A percentile compares a stretch with the other conserved stretches of the same genome.
These are phyloP conservation scores for Phycomyces blakesleeanus DNA, from an alignment of 192 early-diverging fungal genomes.

Conservation along the genomic window DNA sequence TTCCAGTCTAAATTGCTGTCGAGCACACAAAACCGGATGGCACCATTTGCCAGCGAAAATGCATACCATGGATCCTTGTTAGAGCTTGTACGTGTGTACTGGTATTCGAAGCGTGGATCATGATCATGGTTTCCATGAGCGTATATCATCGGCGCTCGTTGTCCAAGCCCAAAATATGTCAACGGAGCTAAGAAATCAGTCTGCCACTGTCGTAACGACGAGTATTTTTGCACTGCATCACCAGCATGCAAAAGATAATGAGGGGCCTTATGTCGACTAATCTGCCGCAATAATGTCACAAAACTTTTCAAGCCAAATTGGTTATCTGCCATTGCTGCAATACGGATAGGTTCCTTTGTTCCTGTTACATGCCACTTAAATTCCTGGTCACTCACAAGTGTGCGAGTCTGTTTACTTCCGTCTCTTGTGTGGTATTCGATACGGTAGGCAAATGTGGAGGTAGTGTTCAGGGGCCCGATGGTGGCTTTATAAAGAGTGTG, in stretches of 20 bases:
- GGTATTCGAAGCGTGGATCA: conserved; percentile 48
- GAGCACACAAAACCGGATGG: conserved; percentile 61
- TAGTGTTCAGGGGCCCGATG: conserved; percentile 25
- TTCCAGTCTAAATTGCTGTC: conserved; percentile 62
- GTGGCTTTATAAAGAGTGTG: conserved; percentile 38
- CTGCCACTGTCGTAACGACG: conserved; percentile 64
- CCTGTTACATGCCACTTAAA: conserved; percentile 28
- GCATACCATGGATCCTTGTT: conserved; percentile 51
- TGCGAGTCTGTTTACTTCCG: conserved; percentile 26
- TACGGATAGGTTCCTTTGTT: conserved; percentile 34
- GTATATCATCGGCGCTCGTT: conserved; percentile 60
- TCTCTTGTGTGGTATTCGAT: conserved; percentile 18
- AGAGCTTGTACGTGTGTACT: conserved; percentile 43
- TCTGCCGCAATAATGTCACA: conserved; percentile 28
- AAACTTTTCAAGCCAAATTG: conserved; percentile 46
- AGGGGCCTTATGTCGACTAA: conserved; percentile 26
- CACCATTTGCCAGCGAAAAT: conserved; percentile 48
- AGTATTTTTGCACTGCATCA: conserved; percentile 60
- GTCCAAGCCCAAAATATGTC: conserved; percentile 49
- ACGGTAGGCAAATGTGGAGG: conserved; percentile 23
- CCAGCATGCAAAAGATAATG: conserved; percentile 67
- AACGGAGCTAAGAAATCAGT: conserved; percentile 64
- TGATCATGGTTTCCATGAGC: conserved; percentile 76
- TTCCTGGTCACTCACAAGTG: conserved; percentile 27
- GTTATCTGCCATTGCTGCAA: conserved; percentile 43